Conservation (phyloP, 108 stramenopile genomes). For the Fistulifera pelliculosa region DNA sequence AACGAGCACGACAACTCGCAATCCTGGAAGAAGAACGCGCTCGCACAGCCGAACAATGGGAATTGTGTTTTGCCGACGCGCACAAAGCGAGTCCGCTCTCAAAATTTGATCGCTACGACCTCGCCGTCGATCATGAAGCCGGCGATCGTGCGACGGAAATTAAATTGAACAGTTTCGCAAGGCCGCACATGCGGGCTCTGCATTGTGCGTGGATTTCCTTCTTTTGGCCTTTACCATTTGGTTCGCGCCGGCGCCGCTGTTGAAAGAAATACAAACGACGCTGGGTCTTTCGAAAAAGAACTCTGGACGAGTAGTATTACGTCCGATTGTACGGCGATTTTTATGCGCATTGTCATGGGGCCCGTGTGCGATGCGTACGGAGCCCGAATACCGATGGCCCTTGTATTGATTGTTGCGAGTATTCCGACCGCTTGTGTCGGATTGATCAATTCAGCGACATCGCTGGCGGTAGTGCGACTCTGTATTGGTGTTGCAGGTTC, state of each 20-base stretch:
- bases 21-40: no score
- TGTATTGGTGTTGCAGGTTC: constrained; percentile 61
- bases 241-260: constrained; percentile 80
- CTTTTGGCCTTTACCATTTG: constrained; percentile 81
- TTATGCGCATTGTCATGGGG: constrained; percentile 63
- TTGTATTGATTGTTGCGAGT: constrained; percentile 36
- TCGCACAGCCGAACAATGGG: constrained; percentile 11
- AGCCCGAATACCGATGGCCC: constrained; percentile 53
- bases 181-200: constrained; percentile 82
- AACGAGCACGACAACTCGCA: no score
- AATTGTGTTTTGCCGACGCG: constrained; percentile 9
- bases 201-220: constrained; percentile 71
- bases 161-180: constrained; percentile 40
- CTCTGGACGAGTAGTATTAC: constrained; percentile 69
- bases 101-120: constrained; percentile 39
- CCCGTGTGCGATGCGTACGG: constrained; percentile 79
- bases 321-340: constrained; percentile 57
- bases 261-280: constrained; percentile 48
- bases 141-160: constrained; percentile 64
- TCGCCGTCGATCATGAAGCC: constrained; percentile 45
- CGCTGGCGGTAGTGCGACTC: constrained; percentile 45
- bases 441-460: constrained; percentile 38
- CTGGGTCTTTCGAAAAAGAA: constrained; percentile 56
- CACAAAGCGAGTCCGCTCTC: constrained; percentile 49
- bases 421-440: constrained; percentile 70